These are phyloP conservation scores for Venturia pyrina DNA, from an alignment of 2,329 filamentous ascomycete genomes.

Conservation along the genomic window DNA sequence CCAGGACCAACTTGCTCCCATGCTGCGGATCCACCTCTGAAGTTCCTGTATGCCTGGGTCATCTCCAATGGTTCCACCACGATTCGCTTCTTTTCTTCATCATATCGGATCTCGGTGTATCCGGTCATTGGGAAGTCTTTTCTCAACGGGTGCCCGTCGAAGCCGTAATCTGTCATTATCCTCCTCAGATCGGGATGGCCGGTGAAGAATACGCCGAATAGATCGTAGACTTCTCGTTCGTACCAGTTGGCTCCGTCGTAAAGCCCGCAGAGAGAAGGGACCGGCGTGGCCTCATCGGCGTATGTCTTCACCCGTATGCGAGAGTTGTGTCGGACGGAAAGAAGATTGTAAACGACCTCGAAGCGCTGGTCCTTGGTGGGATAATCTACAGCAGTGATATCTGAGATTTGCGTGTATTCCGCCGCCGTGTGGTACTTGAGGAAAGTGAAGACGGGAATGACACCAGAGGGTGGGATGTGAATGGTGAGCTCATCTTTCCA, in stretches of 20 bases:
- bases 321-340: constrained; percentile 92
- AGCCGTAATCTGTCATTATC: constrained; percentile 99
- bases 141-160: constrained; percentile 91
- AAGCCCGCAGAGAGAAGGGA: constrained; percentile 75
- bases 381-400: constrained; percentile 92
- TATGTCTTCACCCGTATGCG: constrained; percentile 98
- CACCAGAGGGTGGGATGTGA: constrained; percentile 78
- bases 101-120: constrained; percentile 95
- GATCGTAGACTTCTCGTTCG: constrained; percentile 93
- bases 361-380: constrained; percentile 92
- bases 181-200: constrained; percentile 90
- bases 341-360: constrained; percentile 94
- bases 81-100: constrained; percentile 99
- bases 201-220: constrained; percentile 95
- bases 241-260: constrained; percentile 99
- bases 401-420: constrained; percentile 88
- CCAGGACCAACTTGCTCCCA: constrained; percentile 65
- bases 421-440: constrained; percentile 96
- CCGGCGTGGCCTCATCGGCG: constrained; percentile 87
- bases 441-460: constrained; percentile 88
- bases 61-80: constrained; percentile 95
- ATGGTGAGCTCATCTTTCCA: constrained; percentile 99
- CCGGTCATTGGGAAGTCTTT: constrained; percentile 98
- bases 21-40: constrained; percentile 64
- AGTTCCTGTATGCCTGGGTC: constrained; percentile 97